Evolutionary conservation across 805 yeast species (phyloP), one percentile per base, ranked within the genome.

Genomic region (Nakazawaea peltata): DNA sequence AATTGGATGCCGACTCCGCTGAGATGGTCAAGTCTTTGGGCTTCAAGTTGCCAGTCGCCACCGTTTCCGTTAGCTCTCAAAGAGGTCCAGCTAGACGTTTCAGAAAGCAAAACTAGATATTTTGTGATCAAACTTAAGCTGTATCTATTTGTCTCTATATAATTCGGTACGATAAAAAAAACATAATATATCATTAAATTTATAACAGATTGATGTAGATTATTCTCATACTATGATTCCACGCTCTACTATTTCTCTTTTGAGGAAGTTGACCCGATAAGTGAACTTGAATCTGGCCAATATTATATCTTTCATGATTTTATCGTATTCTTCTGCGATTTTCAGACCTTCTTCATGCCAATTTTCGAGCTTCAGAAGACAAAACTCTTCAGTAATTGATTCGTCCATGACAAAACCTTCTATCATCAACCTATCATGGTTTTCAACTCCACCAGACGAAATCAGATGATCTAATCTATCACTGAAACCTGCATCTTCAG

Each of bases 1-100:
- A 85, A 74, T 94, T 90, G 65, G 98, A 90, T 71, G 74, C 83
- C 65, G 96, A 87, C 74, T 90, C 97, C 61, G 86, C 86, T 63
- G 92, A 83, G 63, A 77, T 90, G 71, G 87, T 90, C 62, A 85
- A 87, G 76, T 63, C 90, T 55, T 77, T 90, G 63, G 97, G 97
- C 63, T 81, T 83, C 80, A 74, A 75, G 61, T 69, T 86, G 59
- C 94, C 95, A 66, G 67, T 83, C 61, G 77, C 79, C 62, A 87
- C 87, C 60, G 77, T 81, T 63, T 70, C 84, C 56, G 83, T 86
- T 60, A 81, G 94, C 65, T 71, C 92, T 63, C 86, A 82, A 73
- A 84, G 94, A 75, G 77, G 75, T 55, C 71, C 77, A 67, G 77
- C 71, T 54, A 82, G 90, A 81, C 82, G 95, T 76, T 83, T 71